phyloP scores from a whole-genome alignment of 2,329 filamentous ascomycete genomes.

The Blastomyces gilchristii region DNA sequence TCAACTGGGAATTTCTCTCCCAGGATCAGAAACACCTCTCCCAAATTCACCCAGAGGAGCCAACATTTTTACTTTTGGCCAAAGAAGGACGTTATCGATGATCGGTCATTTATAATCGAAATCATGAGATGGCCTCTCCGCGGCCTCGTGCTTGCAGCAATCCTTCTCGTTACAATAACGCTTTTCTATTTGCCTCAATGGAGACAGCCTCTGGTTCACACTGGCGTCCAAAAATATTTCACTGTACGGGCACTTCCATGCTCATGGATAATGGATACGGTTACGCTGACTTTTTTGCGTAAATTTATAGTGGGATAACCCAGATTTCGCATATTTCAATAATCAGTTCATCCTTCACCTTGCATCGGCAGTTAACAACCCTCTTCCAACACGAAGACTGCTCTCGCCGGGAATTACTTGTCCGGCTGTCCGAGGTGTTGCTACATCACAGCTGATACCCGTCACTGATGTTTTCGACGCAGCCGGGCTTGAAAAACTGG shows the following conservation, averaged over 20 bases:
- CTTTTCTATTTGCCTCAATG: constrained; percentile 1
- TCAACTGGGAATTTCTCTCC: neutral
- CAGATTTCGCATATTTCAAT: constrained; percentile 8
- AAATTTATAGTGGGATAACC: constrained; percentile 7
- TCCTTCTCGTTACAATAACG: neutral
- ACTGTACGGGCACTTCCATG: neutral
- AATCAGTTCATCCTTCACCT: constrained; percentile 8
- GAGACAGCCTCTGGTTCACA: neutral
- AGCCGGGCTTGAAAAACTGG: neutral
- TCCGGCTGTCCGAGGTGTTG: constrained; percentile 7
- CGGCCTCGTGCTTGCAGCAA: constrained; percentile 1
- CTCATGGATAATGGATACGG: neutral
- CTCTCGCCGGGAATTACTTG: constrained; percentile 5
- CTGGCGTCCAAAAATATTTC: constrained; percentile 6
- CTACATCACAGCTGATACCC: constrained; percentile 2
- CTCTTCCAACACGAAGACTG: constrained; percentile 4
- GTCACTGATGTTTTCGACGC: constrained; percentile 6
- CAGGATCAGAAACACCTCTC: neutral
- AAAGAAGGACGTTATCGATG: neutral
- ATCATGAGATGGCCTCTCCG: constrained; percentile 8
- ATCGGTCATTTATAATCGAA: neutral
- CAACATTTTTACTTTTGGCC: neutral
- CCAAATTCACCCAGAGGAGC: neutral
- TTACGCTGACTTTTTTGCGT: neutral
- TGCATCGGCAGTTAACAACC: constrained; percentile 4